Evolutionary conservation across 139 green algal genomes (phyloP), one percentile per base, ranked within the genome.

Genomic region (Chlorella ohadii): DNA sequence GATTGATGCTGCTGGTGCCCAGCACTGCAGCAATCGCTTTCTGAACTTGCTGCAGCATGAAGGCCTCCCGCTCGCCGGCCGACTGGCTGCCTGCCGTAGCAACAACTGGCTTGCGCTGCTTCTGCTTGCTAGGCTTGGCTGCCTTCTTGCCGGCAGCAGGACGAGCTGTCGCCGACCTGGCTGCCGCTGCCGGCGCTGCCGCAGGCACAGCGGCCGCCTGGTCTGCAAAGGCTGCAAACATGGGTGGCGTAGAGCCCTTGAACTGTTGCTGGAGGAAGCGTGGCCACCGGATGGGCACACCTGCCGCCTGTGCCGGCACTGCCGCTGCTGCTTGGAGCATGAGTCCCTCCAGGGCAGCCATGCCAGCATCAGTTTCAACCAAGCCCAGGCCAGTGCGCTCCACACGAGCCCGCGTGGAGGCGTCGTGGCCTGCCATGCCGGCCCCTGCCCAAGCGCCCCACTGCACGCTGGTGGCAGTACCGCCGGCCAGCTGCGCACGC

Each of bases 341-440:
- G n/a, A 89, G 63, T 12, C 77, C 78, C 16, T 72, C 74, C 15
- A 89, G 72, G 23, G 72, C 51, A 41, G 68, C 71, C 72, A 89
- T 41, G 20, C 91, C 92, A 34, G 87, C 63, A 19, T 59, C 36
- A 1, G 77, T 56, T 33, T 84, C 47, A 13, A 94, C 67, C 56
- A 91, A 23, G 3, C 85, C 87, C 17, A 98, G 94, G 61, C 95
- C 95, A 15, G 86, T 95, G 23, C 89, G 87, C 74, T 94, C 87
- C 82, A 96, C 89, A 25, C 95, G 81, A 19, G 81, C 79, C 2
- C 70, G 57, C 5, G 86, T 89, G 9, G 63, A 81, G 33, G 81
- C 73, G 31, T 89, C 86, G 11, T 84, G 33, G 9, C 87, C 82
- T 12, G 89, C 89, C 89, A 93, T 93, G 66, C 89, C 89, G 2